Percentiles rank a stretch among this genome's conserved stretches.
Evolutionary conservation across 2,329 filamentous ascomycete species (phyloP).

Genomic region (Neofusicoccum kwambonambiense): DNA sequence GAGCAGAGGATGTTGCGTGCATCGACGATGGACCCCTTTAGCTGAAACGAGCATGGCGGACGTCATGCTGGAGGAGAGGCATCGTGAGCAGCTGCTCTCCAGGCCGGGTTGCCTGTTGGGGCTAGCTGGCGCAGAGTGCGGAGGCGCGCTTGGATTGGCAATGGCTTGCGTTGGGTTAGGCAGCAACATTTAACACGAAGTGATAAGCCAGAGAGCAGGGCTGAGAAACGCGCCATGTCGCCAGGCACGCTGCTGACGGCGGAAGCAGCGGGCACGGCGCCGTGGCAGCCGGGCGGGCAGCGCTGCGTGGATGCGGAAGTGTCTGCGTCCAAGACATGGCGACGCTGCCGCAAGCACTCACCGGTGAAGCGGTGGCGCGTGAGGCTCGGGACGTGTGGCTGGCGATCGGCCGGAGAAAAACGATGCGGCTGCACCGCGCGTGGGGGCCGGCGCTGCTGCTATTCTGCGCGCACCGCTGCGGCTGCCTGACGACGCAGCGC

Average conservation of each 20-base stretch:
- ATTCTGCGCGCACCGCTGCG: too few species aligned
- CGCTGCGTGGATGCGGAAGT: neutral
- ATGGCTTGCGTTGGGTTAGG: constrained; percentile 5
- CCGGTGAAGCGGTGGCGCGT: neutral
- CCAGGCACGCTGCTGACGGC: constrained; percentile 7
- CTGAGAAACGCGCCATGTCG: neutral
- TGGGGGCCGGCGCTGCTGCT: neutral
- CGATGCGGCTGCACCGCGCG: neutral
- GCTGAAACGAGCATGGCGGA: neutral
- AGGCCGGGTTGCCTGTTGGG: neutral
- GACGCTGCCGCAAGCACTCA: neutral
- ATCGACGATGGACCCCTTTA: too few species aligned
- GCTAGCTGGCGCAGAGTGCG: neutral
- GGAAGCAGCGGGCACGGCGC: neutral
- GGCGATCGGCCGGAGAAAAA: neutral
- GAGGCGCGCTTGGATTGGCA: neutral
- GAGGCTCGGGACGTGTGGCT: neutral
- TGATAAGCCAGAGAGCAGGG: neutral
- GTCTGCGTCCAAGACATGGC: too few species aligned
- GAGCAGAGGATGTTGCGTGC: neutral
- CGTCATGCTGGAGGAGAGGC: neutral
- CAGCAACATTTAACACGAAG: constrained; percentile 1
- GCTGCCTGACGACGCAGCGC: too few species aligned
- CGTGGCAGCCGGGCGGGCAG: too few species aligned
- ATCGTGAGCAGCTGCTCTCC: neutral